Conservation (phyloP, 495 filamentous ascomycete species). For the Penicillium angulare region DNA sequence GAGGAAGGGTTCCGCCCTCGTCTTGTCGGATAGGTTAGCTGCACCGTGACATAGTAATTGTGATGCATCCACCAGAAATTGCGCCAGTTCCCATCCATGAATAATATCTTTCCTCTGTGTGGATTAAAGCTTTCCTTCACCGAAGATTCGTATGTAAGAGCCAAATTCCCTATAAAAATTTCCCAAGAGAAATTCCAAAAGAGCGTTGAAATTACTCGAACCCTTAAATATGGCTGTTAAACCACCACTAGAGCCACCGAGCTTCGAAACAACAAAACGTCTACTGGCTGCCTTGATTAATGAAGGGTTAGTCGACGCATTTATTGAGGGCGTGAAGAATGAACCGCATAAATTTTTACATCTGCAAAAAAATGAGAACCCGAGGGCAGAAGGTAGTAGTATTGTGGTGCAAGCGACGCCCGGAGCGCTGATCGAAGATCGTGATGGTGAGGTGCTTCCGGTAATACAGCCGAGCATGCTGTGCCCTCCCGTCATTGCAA, state of each 20-base stretch:
- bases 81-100: background rate
- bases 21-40: background rate
- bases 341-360: background rate
- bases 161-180: background rate
- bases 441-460: background rate
- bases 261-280: constrained; percentile 12
- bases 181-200: background rate
- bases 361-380: background rate
- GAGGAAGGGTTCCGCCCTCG: background rate
- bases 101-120: no score
- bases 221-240: background rate
- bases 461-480: constrained; percentile 5
- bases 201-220: background rate
- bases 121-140: background rate
- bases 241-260: background rate
- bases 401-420: background rate
- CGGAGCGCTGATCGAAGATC: background rate
- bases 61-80: background rate
- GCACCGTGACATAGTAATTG: background rate
- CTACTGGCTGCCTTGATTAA: constrained; percentile 8
- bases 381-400: background rate
- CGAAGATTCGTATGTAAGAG: background rate
- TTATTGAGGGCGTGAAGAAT: background rate
- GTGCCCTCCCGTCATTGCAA: background rate
- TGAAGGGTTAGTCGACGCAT: constrained; percentile 6